phyloP scores from a whole-genome alignment of 495 filamentous ascomycete species.

The Neurospora sp. region DNA sequence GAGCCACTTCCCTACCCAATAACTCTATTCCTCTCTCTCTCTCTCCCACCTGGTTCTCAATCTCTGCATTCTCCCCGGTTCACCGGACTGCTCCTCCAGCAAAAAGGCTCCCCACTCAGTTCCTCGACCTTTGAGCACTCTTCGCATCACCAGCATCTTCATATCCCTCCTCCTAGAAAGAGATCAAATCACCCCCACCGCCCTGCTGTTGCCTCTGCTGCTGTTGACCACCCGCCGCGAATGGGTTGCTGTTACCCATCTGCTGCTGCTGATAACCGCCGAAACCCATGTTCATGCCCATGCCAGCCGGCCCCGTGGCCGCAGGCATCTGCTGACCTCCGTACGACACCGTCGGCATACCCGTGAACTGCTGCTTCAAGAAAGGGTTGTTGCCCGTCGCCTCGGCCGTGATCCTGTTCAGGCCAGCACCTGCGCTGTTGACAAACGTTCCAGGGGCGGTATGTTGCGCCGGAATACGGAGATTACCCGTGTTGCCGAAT shows the following conservation, averaged over 20 bases:
- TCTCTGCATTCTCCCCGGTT: not conserved
- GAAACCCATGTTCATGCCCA: slow-evolving; percentile 11
- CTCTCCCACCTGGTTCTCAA: not conserved
- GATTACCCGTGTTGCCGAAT: slow-evolving; percentile 88
- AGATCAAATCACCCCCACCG: slow-evolving; percentile 74
- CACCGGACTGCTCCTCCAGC: not conserved
- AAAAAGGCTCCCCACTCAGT: not conserved
- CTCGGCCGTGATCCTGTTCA: slow-evolving; percentile 58
- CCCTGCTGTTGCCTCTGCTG: slow-evolving; percentile 50
- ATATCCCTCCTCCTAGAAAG: slow-evolving; percentile 49
- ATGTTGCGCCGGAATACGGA: slow-evolving; percentile 93
- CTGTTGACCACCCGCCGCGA: slow-evolving; percentile 54
- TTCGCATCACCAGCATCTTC: not conserved
- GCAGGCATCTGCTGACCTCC: slow-evolving; percentile 53
- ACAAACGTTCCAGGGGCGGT: slow-evolving; percentile 95
- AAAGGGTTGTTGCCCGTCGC: slow-evolving; percentile 89
- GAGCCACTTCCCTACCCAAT: not conserved
- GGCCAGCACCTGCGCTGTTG: slow-evolving; percentile 78
- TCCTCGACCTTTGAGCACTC: not conserved
- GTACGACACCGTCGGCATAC: slow-evolving; percentile 56
- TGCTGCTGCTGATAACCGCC: not conserved
- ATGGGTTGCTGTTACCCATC: slow-evolving; percentile 55
- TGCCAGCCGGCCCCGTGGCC: slow-evolving; percentile 64
- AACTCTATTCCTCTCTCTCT: not conserved
- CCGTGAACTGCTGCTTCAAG: slow-evolving; percentile 68